Evolutionary conservation across 228 moss, liverwort and hornwort species (phyloP), one percentile per base, ranked within the genome.

Genomic region (Sphagnum magellanicum): DNA sequence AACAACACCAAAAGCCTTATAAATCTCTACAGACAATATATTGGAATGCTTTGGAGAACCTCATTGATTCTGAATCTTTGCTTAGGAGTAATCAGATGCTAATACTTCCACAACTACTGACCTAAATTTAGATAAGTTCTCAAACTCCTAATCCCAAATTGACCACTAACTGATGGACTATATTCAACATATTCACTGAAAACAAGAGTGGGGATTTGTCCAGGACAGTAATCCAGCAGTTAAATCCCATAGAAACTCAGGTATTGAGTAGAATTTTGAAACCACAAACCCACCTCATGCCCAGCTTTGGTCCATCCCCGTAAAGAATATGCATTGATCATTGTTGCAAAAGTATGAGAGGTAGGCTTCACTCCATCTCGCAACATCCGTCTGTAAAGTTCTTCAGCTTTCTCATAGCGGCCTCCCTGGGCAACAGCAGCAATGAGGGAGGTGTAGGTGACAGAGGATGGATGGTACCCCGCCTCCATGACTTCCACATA

Each of bases 231-330:
- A 32, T 32, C 32, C 32, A 32, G 32, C 32, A 32, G 32, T 32
- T 32, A 32, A 32, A 32, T 32, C 32, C 32, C 32, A 32, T 32
- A 3, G 32, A 32, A 32, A 32, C 32, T 32, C 3, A 32, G 32
- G 32, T 32, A 32, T 32, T 32, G 32, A 32, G 32, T 32, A 32
- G 32, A 32, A 32, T 32, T 32, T 32, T 32, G 32, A 32, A 32
- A 32, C 32, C 32, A 12, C 55, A 12, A 8, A 10, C 78, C 49
- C 67, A 97, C 98, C 98, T 93, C 94, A 75, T 98, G 90, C 65
- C 98, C 98, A 70, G 88, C 84, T 79, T 82, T 92, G 67, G 98
- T 94, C 98, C 98, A 92, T 58, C 94, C 88, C 61, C 90, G 87
- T 62, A 68, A 68, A 50, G 88, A 79, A 71, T 91, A 90, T 58